Evolutionary conservation across 106 monocot species (phyloP).

Genomic region (Ottelia alismoides): DNA sequence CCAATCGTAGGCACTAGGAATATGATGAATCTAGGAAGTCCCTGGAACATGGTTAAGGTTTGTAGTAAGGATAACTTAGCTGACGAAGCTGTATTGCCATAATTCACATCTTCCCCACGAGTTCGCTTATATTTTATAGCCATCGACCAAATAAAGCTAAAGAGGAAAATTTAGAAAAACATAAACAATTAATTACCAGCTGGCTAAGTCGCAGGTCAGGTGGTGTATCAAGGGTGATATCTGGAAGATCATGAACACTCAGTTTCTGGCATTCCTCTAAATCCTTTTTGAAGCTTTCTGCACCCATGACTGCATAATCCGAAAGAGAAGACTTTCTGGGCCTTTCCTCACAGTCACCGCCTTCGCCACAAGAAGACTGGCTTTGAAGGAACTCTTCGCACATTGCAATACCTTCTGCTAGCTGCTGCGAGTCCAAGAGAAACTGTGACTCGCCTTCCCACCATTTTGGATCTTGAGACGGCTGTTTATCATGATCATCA

Average conservation of each 20-base stretch:
- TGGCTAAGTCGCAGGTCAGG: slow-evolving; percentile 75
- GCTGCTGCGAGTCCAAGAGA: slow-evolving; percentile 84
- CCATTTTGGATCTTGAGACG: slow-evolving; percentile 57
- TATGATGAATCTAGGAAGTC: too few relatives aligned
- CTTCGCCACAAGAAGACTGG: slow-evolving; percentile 70
- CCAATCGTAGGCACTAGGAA: too few relatives aligned
- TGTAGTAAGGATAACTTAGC: too few relatives aligned
- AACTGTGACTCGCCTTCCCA: slow-evolving; percentile 90
- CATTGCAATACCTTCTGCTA: slow-evolving; percentile 78
- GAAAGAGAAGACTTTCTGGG: slow-evolving; percentile 31
- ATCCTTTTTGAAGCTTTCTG: slow-evolving; percentile 61
- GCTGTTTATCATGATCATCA: slow-evolving; percentile 17
- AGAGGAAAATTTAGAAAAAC: background rate
- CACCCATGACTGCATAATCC: slow-evolving; percentile 58
- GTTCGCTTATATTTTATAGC: too few relatives aligned
- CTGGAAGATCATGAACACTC: slow-evolving; percentile 15
- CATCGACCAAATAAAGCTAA: too few relatives aligned
- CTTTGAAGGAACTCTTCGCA: slow-evolving; percentile 92
- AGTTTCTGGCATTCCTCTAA: slow-evolving; percentile 68
- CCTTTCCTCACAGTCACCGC: slow-evolving; percentile 32
- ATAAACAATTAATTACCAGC: slow-evolving; percentile 29
- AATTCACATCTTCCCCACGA: too few relatives aligned
- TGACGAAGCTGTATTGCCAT: too few relatives aligned
- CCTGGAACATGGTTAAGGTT: too few relatives aligned
- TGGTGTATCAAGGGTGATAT: slow-evolving; percentile 34